Conservation (phyloP, 106 monocot species). For the Alisma plantagoaquatica region DNA sequence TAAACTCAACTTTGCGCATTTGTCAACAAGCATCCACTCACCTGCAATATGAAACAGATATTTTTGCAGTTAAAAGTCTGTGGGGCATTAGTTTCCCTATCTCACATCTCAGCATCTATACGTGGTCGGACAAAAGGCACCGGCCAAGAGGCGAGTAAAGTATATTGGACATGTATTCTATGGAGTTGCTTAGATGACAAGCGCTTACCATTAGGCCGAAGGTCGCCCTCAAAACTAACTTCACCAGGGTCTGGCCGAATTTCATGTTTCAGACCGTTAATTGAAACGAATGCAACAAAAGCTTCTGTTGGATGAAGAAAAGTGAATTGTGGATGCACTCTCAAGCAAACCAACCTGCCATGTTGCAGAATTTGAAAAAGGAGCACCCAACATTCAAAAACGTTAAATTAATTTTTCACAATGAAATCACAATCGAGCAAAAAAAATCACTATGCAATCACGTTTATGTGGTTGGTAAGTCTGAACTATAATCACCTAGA, state of each 20-base stretch:
- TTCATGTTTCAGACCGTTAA: conserved; percentile 63
- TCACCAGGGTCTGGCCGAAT: conserved; percentile 61
- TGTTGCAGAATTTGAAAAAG: not conserved
- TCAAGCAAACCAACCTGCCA: conserved; percentile 76
- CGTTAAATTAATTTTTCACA: too few species aligned
- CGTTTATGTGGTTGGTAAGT: too few species aligned
- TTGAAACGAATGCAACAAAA: conserved; percentile 44
- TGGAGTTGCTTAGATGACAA: too few species aligned
- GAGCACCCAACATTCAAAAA: too few species aligned
- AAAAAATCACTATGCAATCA: not conserved
- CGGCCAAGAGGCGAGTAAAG: too few species aligned
- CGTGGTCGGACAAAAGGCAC: not conserved
- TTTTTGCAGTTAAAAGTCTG: not conserved
- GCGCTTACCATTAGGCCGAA: conserved; percentile 83
- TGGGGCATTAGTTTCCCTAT: not conserved
- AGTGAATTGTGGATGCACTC: conserved; percentile 80
- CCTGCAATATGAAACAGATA: conserved; percentile 18
- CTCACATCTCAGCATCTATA: not conserved
- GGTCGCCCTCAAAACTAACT: conserved; percentile 47
- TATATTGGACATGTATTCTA: too few species aligned
- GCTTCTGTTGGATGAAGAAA: conserved; percentile 78
- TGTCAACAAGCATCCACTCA: conserved; percentile 90
- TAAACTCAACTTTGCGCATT: conserved; percentile 49
- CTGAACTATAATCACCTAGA: too few species aligned
- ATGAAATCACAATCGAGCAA: not conserved